Percentiles rank a stretch among this genome's conserved stretches.
Conservation (phyloP, 139 green algal species). For the Closterium sp. region DNA sequence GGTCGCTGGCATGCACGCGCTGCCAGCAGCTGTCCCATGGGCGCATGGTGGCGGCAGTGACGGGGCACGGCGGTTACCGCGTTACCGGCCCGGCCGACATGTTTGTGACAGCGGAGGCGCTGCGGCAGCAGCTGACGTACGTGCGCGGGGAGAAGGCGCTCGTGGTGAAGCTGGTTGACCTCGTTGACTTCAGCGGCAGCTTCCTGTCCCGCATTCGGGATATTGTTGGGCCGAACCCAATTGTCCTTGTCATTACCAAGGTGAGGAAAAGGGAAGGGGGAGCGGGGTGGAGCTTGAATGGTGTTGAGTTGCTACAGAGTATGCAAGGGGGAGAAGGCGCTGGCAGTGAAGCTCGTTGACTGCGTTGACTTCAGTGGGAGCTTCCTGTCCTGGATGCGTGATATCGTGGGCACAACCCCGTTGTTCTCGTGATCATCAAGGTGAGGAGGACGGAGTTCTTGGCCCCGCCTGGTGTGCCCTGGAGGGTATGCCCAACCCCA, state of each 20-base stretch:
- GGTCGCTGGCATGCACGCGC: constrained; percentile 17
- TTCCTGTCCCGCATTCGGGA: constrained; percentile 74
- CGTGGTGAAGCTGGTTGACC: constrained; percentile 61
- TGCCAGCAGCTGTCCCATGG: constrained; percentile 35
- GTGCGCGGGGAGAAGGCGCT: constrained; percentile 36
- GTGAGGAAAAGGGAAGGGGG: neutral
- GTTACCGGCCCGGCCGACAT: constrained; percentile 16
- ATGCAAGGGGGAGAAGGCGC: no score
- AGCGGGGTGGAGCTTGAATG: no score
- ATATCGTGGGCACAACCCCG: no score
- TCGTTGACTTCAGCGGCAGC: constrained; percentile 79
- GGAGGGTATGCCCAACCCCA: no score
- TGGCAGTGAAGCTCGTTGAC: no score
- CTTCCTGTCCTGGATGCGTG: no score
- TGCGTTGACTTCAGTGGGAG: no score
- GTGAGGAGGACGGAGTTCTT: no score
- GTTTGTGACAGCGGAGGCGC: constrained; percentile 47
- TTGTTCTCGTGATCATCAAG: no score
- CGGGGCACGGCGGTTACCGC: constrained; percentile 34
- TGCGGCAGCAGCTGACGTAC: constrained; percentile 27
- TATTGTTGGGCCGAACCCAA: constrained; percentile 87
- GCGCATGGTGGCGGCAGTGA: constrained; percentile 37
- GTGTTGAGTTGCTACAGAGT: no score
- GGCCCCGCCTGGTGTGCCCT: no score
- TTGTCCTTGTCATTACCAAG: constrained; percentile 91